These are phyloP conservation scores for Penicillium crystallinum DNA, from an alignment of 495 filamentous ascomycete genomes.

Conservation along the genomic window DNA sequence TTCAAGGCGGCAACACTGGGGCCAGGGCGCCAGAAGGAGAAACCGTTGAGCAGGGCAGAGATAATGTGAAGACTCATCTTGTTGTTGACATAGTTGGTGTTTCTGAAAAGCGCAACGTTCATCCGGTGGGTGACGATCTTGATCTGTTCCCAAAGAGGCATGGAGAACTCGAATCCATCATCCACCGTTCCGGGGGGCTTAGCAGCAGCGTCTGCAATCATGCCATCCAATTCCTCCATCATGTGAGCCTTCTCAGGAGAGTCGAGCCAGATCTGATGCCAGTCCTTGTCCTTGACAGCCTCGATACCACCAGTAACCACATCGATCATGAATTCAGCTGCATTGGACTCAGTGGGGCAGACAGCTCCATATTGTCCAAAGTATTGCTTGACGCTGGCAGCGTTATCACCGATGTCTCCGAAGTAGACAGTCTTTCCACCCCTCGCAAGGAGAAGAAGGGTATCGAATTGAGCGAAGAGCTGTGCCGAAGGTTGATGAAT, in stretches of 20 bases:
- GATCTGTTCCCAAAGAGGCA: constrained; percentile 51
- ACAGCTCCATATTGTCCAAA: constrained; percentile 70
- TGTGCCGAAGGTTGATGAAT: constrained; percentile 73
- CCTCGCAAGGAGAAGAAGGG: constrained; percentile 59
- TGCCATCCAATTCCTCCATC: constrained; percentile 49
- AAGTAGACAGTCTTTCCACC: constrained; percentile 72
- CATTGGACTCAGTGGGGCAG: constrained; percentile 70
- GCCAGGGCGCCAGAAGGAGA: constrained; percentile 37
- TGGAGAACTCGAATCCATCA: constrained; percentile 51
- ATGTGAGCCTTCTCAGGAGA: constrained; percentile 44
- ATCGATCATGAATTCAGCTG: constrained; percentile 91
- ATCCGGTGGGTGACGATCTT: constrained; percentile 53
- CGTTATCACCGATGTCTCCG: constrained; percentile 56
- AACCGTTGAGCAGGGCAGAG: constrained; percentile 34
- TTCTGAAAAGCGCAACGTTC: constrained; percentile 56
- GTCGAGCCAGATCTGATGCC: constrained; percentile 62
- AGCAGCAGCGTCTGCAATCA: constrained; percentile 39
- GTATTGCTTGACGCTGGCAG: constrained; percentile 55
- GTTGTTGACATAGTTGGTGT: constrained; percentile 60
- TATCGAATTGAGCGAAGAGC: constrained; percentile 70
- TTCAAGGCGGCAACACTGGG: constrained; percentile 25
- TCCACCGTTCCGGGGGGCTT: constrained; percentile 30
- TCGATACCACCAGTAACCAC: constrained; percentile 50
- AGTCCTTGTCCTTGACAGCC: constrained; percentile 42
- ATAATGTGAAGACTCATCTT: constrained; percentile 47